These are phyloP conservation scores for Trypanosoma rangeli DNA, from an alignment of 208 protist genomes.

Conservation along the genomic window DNA sequence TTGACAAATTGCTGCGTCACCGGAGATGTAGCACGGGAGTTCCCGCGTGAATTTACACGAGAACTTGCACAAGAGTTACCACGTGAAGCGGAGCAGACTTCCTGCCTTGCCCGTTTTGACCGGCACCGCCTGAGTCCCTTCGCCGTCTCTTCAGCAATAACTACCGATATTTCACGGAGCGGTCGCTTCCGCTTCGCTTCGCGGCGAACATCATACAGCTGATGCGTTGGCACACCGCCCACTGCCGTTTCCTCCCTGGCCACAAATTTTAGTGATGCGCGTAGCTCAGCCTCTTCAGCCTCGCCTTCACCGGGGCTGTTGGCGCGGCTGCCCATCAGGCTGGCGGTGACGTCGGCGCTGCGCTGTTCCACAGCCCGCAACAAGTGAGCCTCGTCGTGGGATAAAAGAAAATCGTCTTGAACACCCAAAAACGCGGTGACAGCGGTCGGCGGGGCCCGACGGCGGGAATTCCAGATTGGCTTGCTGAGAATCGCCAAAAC, in stretches of 20 bases:
- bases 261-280: constrained; percentile 76
- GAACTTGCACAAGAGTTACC: constrained; percentile 28
- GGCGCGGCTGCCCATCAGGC: constrained; percentile 46
- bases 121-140: constrained; percentile 28
- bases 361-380: constrained; percentile 84
- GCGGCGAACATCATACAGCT: constrained; percentile 86
- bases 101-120: constrained; percentile 10
- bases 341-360: constrained; percentile 70
- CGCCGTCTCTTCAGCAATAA: constrained; percentile 76
- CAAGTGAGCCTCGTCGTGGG: constrained; percentile 74
- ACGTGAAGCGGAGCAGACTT: constrained; percentile 16
- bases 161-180: constrained; percentile 79
- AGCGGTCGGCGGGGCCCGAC: constrained; percentile 63
- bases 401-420: constrained; percentile 80
- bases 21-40: constrained; percentile 15
- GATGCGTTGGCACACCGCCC: constrained; percentile 55
- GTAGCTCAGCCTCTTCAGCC: constrained; percentile 1
- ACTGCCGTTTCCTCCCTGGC: constrained; percentile 50
- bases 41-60: constrained; percentile 12
- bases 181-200: constrained; percentile 59
- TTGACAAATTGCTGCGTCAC: background rate
- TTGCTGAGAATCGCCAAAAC: constrained; percentile 58
- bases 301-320: constrained; percentile 32
- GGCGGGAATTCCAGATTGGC: constrained; percentile 70
- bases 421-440: constrained; percentile 81